Percentiles rank a stretch among this genome's conserved stretches.
These are phyloP conservation scores for Magnaporthiopsis rhizophila DNA, from an alignment of 2,329 filamentous ascomycete species.

Conservation along the genomic window DNA sequence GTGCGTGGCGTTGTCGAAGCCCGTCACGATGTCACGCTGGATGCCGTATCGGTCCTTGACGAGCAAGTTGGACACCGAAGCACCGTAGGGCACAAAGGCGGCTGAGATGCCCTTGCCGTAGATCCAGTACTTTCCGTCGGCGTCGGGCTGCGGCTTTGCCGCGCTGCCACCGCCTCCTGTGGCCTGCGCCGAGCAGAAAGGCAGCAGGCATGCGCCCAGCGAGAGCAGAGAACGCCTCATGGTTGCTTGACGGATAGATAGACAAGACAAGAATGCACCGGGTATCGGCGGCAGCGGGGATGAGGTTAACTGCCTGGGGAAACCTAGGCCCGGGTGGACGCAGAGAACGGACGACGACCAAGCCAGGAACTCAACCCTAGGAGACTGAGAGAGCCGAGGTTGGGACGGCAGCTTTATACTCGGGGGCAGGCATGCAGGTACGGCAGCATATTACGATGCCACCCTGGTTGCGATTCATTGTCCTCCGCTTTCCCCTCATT, in stretches of 20 bases:
- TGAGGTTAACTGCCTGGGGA: background rate
- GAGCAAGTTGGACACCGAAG: constrained; percentile 63
- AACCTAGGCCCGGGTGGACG: background rate
- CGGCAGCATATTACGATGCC: background rate
- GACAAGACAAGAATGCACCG: background rate
- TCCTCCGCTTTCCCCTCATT: background rate
- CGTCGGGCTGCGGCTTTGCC: constrained; percentile 31
- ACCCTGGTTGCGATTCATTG: background rate
- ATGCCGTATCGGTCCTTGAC: constrained; percentile 62
- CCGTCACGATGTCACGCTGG: constrained; percentile 62
- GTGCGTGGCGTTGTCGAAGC: constrained; percentile 68
- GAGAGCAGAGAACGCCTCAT: constrained; percentile 3
- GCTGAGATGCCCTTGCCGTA: constrained; percentile 57
- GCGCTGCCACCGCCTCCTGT: background rate
- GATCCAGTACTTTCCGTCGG: constrained; percentile 65
- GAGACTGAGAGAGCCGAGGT: background rate
- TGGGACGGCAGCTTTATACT: background rate
- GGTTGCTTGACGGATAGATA: background rate
- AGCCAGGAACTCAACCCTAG: background rate
- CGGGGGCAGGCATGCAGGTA: background rate
- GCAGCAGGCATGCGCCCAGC: background rate
- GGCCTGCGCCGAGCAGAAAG: constrained; percentile 6
- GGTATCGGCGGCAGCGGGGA: background rate
- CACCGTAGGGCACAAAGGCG: constrained; percentile 67
- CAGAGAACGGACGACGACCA: background rate